These are phyloP conservation scores for Boletus rubescentipes DNA, from an alignment of 768 basidiomycete genomes.

Conservation along the genomic window DNA sequence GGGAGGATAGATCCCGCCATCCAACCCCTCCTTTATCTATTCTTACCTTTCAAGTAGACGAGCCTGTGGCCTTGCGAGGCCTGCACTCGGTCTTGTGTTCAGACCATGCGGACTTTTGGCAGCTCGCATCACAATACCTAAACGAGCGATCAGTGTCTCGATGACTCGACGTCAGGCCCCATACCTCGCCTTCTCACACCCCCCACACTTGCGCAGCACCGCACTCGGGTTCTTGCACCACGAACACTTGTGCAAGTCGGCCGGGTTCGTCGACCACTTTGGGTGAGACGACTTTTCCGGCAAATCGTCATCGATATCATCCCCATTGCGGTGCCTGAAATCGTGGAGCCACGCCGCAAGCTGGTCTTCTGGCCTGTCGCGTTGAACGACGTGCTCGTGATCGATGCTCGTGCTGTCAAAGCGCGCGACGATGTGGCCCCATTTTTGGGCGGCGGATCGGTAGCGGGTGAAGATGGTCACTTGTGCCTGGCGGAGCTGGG, in stretches of 20 bases:
- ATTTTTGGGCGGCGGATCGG: slow-evolving; percentile 44
- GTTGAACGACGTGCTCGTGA: slow-evolving; percentile 31
- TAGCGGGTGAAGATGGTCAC: slow-evolving; percentile 50
- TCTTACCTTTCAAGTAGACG: neutral
- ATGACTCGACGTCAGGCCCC: neutral
- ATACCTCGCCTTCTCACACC: slow-evolving; percentile 44
- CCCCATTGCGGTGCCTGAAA: slow-evolving; percentile 42
- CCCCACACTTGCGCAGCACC: slow-evolving; percentile 49
- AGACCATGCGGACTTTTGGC: slow-evolving; percentile 17
- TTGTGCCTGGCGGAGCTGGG: slow-evolving; percentile 52
- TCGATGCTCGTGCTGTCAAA: slow-evolving; percentile 33
- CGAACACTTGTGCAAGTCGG: slow-evolving; percentile 59
- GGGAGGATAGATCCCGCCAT: slow-evolving; percentile 4
- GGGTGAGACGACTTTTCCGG: slow-evolving; percentile 38
- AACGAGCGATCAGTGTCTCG: neutral
- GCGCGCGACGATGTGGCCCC: slow-evolving; percentile 42
- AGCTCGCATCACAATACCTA: slow-evolving; percentile 17
- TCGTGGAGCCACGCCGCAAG: slow-evolving; percentile 58
- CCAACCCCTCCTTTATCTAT: neutral
- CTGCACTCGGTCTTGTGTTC: slow-evolving; percentile 16
- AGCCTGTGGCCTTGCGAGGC: neutral
- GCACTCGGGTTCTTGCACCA: slow-evolving; percentile 65
- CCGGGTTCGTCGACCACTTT: slow-evolving; percentile 47
- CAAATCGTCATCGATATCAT: slow-evolving; percentile 32
- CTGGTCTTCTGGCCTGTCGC: slow-evolving; percentile 52